Percentiles rank a stretch among this genome's conserved stretches.
phyloP scores from a whole-genome alignment of 495 filamentous ascomycete genomes.

The Ramalina intermedia region DNA sequence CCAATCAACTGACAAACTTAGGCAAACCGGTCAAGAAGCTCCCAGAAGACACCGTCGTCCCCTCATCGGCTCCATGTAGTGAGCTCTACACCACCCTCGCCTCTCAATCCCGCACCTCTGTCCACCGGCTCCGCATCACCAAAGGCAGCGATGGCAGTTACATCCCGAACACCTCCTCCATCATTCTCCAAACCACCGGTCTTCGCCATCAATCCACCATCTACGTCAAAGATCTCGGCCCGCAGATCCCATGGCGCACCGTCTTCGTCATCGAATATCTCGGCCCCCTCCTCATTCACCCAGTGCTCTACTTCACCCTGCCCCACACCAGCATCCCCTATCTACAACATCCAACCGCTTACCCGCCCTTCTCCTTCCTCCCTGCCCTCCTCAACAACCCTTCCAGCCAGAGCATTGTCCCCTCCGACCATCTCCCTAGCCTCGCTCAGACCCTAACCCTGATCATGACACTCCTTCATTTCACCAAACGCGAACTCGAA shows the following conservation, averaged over 20 bases:
- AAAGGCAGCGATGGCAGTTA: conserved; percentile 53
- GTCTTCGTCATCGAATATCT: conserved; percentile 85
- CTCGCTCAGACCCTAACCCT: conserved; percentile 56
- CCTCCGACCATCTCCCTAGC: conserved; percentile 40
- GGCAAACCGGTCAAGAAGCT: conserved; percentile 57
- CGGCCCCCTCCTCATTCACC: conserved; percentile 86
- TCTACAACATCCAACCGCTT: too few relatives aligned
- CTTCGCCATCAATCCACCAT: conserved; percentile 56
- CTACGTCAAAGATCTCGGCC: conserved; percentile 74
- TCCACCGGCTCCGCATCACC: conserved; percentile 54
- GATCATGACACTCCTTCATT: conserved; percentile 42
- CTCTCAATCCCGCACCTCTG: conserved; percentile 33
- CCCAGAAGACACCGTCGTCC: conserved; percentile 49
- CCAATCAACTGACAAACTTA: conserved; percentile 8
- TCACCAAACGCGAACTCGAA: conserved; percentile 89
- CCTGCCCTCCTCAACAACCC: neutral
- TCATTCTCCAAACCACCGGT: conserved; percentile 46
- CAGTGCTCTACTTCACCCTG: conserved; percentile 52
- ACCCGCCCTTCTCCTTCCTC: too few relatives aligned
- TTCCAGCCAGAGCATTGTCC: neutral
- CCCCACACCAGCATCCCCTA: conserved; percentile 48
- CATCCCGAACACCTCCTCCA: conserved; percentile 54
- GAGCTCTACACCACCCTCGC: conserved; percentile 48
- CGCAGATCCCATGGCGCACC: conserved; percentile 83
- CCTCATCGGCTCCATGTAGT: conserved; percentile 43